Evolutionary conservation across 495 filamentous ascomycete genomes (phyloP), one percentile per base, ranked within the genome.

Genomic region (Penicillium dipodomyicola): DNA sequence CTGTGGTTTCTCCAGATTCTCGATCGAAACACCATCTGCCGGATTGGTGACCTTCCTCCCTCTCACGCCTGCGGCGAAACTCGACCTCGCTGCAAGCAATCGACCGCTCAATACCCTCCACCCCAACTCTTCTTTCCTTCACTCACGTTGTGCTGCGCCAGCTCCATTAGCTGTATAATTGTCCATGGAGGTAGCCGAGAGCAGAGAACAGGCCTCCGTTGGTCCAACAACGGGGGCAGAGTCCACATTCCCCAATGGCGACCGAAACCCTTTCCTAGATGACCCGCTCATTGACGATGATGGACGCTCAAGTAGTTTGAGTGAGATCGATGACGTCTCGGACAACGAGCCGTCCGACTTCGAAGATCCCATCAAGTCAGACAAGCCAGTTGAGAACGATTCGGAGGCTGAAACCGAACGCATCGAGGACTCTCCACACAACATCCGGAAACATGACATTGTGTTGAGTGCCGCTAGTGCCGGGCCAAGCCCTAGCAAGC

Each of bases 341-440:
- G 84, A 85, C n/a, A 81, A 86, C 57, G 77, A 79, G 39, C 71
- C 69, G 27, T 82, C 81, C 32, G 82, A 85, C 59, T 80, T 82
- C 53, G 80, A 80, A 48, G 74, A 74, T 14, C 71, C 69, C 5
- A 58, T 59, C 52, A 77, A 77, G 57, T 68, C 58, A 46, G 70
- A 73, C 53, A 73, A 58, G 63, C 65, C 62, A 49, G 61, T 69
- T 52, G 86, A 87, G 55, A 88, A 88, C 62, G 93, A 97, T 74
- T 96, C 94, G n/a, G 94, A 98, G 72, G 94, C 95, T 27, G 94
- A 97, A 76, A 98, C 94, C 8, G 95, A 97, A 75, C 85, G 95
- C 49, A 80, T 97, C 63, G 93, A 95, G 61, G 85, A 89, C 66
- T 92, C 93, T n/a, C 95, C 94, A 20, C 84, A 88, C 54, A 91